Conservation (phyloP, 2,329 filamentous ascomycete genomes). For the Penicillium sp. region DNA sequence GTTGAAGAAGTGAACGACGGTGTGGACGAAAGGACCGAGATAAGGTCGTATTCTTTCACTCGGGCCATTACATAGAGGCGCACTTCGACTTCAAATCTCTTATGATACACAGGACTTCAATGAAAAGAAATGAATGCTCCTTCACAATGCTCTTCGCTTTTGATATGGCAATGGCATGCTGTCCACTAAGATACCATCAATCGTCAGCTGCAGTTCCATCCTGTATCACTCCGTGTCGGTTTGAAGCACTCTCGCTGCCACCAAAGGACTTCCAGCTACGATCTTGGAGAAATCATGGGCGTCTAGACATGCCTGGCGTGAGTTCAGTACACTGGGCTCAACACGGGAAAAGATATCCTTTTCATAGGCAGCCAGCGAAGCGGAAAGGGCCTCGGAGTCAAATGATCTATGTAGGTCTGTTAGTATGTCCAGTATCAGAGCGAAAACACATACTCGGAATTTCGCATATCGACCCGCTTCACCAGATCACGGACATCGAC, state of each 20-base stretch:
- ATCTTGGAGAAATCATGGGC: slow-evolving; percentile 53
- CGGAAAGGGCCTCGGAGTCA: neutral
- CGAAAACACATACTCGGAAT: slow-evolving; percentile 4
- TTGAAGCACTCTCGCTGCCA: slow-evolving; percentile 35
- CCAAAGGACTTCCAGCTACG: slow-evolving; percentile 35
- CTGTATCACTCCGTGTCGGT: neutral
- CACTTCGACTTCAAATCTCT: too few species aligned
- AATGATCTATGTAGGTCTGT: slow-evolving; percentile 10
- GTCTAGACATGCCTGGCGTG: slow-evolving; percentile 55
- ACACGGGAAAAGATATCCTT: slow-evolving; percentile 45
- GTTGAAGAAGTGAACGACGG: too few species aligned
- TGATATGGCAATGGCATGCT: too few species aligned
- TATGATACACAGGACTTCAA: too few species aligned
- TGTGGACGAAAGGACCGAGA: too few species aligned
- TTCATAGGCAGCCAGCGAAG: slow-evolving; percentile 42
- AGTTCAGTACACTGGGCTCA: slow-evolving; percentile 50
- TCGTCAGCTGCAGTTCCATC: too few species aligned
- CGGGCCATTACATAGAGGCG: too few species aligned
- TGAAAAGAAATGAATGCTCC: too few species aligned
- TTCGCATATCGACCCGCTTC: slow-evolving; percentile 25
- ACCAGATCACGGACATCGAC: slow-evolving; percentile 51
- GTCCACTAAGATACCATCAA: too few species aligned
- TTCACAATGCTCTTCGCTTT: too few species aligned
- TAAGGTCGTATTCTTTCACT: too few species aligned
- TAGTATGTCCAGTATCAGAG: neutral